Evolutionary conservation across 2,329 filamentous ascomycete genomes (phyloP).

Genomic region (Calycina herbarum): DNA sequence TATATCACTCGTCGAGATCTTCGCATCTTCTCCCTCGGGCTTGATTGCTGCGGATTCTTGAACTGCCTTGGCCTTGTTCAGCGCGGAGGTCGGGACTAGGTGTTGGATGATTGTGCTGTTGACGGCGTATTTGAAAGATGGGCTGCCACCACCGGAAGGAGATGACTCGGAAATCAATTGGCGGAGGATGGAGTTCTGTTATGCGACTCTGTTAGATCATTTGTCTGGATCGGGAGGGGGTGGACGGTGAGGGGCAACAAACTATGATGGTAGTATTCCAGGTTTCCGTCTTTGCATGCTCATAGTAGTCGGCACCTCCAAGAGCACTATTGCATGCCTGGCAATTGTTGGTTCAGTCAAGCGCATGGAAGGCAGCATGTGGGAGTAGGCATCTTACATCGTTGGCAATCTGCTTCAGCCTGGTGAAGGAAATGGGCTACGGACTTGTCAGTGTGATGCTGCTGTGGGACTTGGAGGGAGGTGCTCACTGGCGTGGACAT

Average conservation of each 20-base stretch:
- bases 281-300: constrained; percentile 77
- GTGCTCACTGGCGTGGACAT: constrained; percentile 35
- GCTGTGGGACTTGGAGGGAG: not conserved
- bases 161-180: constrained; percentile 75
- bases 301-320: constrained; percentile 74
- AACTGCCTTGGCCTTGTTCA: constrained; percentile 59
- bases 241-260: constrained; percentile 41
- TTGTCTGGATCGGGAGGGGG: not conserved
- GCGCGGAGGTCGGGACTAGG: constrained; percentile 65
- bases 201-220: constrained; percentile 17
- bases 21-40: constrained; percentile 44
- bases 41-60: constrained; percentile 38
- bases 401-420: constrained; percentile 81
- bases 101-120: constrained; percentile 99
- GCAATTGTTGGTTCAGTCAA: constrained; percentile 18
- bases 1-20: constrained; percentile 55
- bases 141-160: constrained; percentile 55
- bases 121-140: constrained; percentile 88
- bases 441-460: constrained; percentile 21
- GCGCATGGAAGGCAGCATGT: constrained; percentile 14
- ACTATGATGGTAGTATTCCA: constrained; percentile 97
- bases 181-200: constrained; percentile 73
- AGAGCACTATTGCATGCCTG: constrained; percentile 84
- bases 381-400: constrained; percentile 58
- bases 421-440: constrained; percentile 72